A percentile compares a stretch with the other conserved stretches of the same genome.
Conservation (phyloP, 2,329 filamentous ascomycete genomes). For the Emmonsiellopsis sp. region DNA sequence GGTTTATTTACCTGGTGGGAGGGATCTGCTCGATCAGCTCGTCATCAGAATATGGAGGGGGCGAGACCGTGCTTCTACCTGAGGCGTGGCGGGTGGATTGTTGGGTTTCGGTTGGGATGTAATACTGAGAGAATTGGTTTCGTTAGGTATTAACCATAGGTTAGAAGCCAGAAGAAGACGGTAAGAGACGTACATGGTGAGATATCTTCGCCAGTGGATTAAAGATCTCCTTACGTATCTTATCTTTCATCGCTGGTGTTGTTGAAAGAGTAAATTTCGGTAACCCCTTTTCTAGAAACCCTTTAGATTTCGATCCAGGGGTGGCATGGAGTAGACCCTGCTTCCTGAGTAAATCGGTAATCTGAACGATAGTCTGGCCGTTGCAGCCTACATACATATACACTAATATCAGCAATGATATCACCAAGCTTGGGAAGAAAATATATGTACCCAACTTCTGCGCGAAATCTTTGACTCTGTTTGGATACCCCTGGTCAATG, state of each 20-base stretch:
- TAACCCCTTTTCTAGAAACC: slow-evolving; percentile 21
- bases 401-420: slow-evolving; percentile 5
- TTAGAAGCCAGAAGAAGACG: background rate
- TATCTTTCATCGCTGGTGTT: slow-evolving; percentile 13
- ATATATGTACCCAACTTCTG: slow-evolving; percentile 23
- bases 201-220: slow-evolving; percentile 25
- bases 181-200: slow-evolving; percentile 20
- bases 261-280: slow-evolving; percentile 20
- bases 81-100: no score
- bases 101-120: no score
- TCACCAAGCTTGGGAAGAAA: background rate
- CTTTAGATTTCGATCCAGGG: slow-evolving; percentile 22
- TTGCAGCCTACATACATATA: slow-evolving; percentile 21
- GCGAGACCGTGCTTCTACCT: no score
- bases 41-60: no score
- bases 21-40: no score
- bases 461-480: slow-evolving; percentile 16
- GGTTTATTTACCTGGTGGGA: no score
- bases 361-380: slow-evolving; percentile 20
- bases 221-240: slow-evolving; percentile 21
- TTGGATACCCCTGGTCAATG: slow-evolving; percentile 21
- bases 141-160: no score
- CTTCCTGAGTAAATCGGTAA: slow-evolving; percentile 22
- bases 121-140: no score
- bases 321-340: slow-evolving; percentile 19